Percentiles rank a stretch among this genome's conserved stretches.
Evolutionary conservation across 169 alveolate genomes (phyloP).

Genomic region (Neospora caninum): DNA sequence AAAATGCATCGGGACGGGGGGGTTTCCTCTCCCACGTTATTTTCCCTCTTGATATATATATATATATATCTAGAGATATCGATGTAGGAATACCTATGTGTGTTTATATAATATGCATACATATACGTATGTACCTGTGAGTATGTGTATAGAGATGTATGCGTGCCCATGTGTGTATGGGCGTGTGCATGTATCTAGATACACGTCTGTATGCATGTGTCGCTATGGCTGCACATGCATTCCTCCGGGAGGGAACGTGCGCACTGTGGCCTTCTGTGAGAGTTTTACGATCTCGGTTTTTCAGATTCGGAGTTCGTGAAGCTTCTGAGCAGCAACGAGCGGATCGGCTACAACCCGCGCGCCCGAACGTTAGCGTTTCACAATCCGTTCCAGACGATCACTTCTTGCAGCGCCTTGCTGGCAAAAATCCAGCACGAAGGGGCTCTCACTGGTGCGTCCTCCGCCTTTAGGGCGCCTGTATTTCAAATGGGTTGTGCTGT

Average conservation of each 20-base stretch:
- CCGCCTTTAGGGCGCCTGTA: too few relatives aligned
- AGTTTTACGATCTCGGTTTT: background rate
- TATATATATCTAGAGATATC: background rate
- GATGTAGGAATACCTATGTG: background rate
- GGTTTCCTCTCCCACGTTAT: too few relatives aligned
- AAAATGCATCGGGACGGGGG: too few relatives aligned
- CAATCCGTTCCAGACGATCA: slow-evolving; percentile 38
- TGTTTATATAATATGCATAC: background rate
- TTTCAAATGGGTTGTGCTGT: too few relatives aligned
- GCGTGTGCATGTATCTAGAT: background rate
- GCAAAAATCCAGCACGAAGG: slow-evolving; percentile 32
- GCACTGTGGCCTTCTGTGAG: too few relatives aligned
- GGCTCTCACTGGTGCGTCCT: slow-evolving; percentile 27
- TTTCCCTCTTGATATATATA: too few relatives aligned
- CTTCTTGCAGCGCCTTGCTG: background rate
- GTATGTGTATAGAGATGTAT: background rate
- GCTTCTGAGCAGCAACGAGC: slow-evolving; percentile 28
- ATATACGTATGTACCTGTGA: too few relatives aligned
- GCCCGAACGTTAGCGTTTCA: slow-evolving; percentile 21
- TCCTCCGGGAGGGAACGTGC: too few relatives aligned
- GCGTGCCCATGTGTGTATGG: background rate
- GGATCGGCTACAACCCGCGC: slow-evolving; percentile 5
- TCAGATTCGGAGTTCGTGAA: slow-evolving; percentile 11
- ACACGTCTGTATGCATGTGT: background rate
- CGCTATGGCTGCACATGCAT: background rate